Percentiles rank a stretch among this genome's conserved stretches.
Evolutionary conservation across 2,329 filamentous ascomycete genomes (phyloP).

Genomic region (Bertia moriformis): DNA sequence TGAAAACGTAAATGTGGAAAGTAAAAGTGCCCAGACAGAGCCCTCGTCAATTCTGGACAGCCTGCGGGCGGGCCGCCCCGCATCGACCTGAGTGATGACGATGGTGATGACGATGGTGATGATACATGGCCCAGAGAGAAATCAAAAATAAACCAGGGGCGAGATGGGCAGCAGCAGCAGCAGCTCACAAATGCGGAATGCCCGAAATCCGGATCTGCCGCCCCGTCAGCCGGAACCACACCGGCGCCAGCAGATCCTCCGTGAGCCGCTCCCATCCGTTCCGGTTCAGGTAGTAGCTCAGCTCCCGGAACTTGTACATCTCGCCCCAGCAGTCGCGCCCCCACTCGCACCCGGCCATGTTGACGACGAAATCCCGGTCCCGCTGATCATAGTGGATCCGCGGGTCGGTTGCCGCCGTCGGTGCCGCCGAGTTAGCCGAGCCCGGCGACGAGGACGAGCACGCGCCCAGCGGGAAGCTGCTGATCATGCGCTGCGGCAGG

Average conservation of each 20-base stretch:
- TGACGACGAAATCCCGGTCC: conserved; percentile 85
- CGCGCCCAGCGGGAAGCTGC: conserved; percentile 82
- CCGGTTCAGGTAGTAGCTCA: conserved; percentile 81
- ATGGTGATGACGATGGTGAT: too few relatives aligned
- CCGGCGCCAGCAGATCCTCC: conserved; percentile 38
- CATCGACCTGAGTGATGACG: too few relatives aligned
- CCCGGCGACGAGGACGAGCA: conserved; percentile 66
- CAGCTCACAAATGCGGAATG: too few relatives aligned
- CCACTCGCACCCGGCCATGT: conserved; percentile 97
- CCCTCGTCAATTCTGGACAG: too few relatives aligned
- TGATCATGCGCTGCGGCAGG: conserved; percentile 79
- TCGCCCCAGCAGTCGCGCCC: conserved; percentile 95
- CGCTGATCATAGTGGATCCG: conserved; percentile 73
- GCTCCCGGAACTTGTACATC: conserved; percentile 86
- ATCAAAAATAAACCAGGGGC: too few relatives aligned
- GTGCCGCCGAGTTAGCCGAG: too few relatives aligned
- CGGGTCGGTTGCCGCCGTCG: conserved; percentile 51
- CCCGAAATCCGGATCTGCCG: conserved; percentile 44
- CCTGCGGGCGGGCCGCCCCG: too few relatives aligned
- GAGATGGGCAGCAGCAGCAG: too few relatives aligned
- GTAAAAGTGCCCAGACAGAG: too few relatives aligned
- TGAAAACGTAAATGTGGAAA: too few relatives aligned
- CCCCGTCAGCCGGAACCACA: conserved; percentile 51
- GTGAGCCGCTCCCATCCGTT: conserved; percentile 65
- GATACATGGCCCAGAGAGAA: too few relatives aligned